These are phyloP conservation scores for Ambrosiella cleistominuta DNA, from an alignment of 2,329 filamentous ascomycete genomes.

Conservation along the genomic window DNA sequence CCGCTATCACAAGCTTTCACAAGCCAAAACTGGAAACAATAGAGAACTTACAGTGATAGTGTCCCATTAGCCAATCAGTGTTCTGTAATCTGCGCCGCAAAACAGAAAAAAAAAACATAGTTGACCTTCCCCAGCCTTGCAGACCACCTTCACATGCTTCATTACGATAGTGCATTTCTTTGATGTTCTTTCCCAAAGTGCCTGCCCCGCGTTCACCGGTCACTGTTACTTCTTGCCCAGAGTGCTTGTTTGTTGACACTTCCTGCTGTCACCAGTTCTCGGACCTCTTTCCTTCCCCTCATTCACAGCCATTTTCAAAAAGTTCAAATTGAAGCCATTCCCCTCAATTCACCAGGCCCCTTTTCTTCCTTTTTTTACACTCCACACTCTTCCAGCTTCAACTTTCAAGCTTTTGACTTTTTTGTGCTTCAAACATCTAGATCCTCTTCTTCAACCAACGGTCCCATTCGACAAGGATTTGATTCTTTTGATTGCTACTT, in stretches of 20 bases:
- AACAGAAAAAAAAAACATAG: neutral
- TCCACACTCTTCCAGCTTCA: neutral
- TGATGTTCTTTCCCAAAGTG: neutral
- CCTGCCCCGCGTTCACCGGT: neutral
- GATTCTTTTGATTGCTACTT: neutral
- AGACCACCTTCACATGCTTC: neutral
- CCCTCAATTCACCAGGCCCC: neutral
- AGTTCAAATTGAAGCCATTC: neutral
- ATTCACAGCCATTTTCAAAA: neutral
- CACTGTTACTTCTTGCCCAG: neutral
- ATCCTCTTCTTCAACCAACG: neutral
- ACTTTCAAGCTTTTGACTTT: neutral
- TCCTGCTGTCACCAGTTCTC: neutral
- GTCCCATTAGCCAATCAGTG: constrained; percentile 1
- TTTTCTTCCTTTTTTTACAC: constrained; percentile 2
- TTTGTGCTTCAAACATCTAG: neutral
- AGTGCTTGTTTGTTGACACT: neutral
- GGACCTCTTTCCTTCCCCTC: constrained; percentile 1
- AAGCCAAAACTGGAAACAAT: neutral
- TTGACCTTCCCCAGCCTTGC: neutral
- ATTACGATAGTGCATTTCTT: neutral
- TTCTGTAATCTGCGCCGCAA: neutral
- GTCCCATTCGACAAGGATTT: neutral
- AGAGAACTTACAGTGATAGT: neutral
- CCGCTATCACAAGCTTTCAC: constrained; percentile 1